Evolutionary conservation across 176 grass and related monocot genomes (phyloP).

Genomic region (Carex littledalei): DNA sequence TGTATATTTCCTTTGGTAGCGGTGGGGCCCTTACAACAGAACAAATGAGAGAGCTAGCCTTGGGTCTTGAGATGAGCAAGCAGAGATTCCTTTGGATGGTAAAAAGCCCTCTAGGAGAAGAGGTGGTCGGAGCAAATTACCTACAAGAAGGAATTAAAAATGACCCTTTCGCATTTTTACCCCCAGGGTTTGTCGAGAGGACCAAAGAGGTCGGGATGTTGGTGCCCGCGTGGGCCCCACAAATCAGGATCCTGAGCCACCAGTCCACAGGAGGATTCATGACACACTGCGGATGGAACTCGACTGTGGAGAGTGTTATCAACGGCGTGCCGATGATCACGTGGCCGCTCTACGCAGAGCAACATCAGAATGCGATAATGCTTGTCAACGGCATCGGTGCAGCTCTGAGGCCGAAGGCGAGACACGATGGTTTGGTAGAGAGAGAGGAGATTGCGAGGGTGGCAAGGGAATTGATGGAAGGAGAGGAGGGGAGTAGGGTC

Average conservation of each 20-base stretch:
- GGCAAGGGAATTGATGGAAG: conserved; percentile 42
- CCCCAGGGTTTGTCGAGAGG: background rate
- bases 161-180: conserved; percentile 2
- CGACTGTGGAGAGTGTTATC: conserved; percentile 38
- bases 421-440: background rate
- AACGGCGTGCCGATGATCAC: conserved; percentile 53
- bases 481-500: conserved; percentile 25
- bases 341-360: conserved; percentile 57
- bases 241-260: conserved; percentile 28
- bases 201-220: conserved; percentile 7
- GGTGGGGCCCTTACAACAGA: conserved; percentile 25
- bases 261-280: conserved; percentile 41
- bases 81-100: conserved; percentile 44
- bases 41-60: conserved; percentile 38
- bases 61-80: conserved; percentile 18
- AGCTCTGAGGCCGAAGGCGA: conserved; percentile 8
- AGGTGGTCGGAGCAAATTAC: background rate
- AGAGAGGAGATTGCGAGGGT: conserved; percentile 25
- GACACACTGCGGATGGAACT: conserved; percentile 69
- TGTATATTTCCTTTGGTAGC: conserved; percentile 53
- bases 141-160: background rate
- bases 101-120: background rate
- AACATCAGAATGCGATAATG: conserved; percentile 47
- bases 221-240: conserved; percentile 10
- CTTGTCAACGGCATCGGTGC: conserved; percentile 5